Evolutionary conservation across 2,329 filamentous ascomycete genomes (phyloP).

Genomic region (Trichoderma sp.): DNA sequence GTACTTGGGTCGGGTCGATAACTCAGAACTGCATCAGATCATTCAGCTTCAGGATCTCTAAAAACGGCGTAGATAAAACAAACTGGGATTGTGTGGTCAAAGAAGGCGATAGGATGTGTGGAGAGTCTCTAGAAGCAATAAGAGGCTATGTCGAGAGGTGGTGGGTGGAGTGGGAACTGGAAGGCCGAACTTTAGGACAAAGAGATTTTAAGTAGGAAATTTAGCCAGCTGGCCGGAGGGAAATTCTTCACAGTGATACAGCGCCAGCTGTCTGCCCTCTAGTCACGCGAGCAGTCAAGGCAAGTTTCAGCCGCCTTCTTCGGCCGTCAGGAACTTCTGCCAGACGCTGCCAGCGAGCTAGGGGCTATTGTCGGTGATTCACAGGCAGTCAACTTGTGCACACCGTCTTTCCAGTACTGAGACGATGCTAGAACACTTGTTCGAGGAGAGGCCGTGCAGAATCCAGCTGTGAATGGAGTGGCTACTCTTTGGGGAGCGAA

Average conservation of each 20-base stretch:
- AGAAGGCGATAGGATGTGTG: not conserved
- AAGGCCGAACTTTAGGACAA: slow-evolving; percentile 5
- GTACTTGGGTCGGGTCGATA: not conserved
- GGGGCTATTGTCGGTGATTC: slow-evolving; percentile 8
- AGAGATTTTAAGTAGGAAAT: slow-evolving; percentile 13
- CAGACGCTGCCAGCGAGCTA: not conserved
- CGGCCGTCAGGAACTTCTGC: not conserved
- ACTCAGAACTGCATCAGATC: not conserved
- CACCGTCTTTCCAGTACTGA: not conserved
- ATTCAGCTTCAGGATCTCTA: not conserved
- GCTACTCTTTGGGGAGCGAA: not conserved
- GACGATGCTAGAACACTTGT: not conserved
- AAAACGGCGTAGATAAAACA: not conserved
- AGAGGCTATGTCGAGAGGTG: not conserved
- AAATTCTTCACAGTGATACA: slow-evolving; percentile 15
- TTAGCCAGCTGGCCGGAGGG: not conserved
- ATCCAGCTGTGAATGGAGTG: not conserved
- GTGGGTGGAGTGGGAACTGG: not conserved
- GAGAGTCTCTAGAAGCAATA: not conserved
- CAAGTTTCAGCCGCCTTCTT: not conserved
- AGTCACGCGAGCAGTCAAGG: slow-evolving; percentile 1
- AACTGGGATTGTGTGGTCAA: not conserved
- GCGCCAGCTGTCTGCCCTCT: not conserved
- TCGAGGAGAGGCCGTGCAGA: not conserved
- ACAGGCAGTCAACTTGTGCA: not conserved